phyloP scores from a whole-genome alignment of 768 basidiomycete genomes.

The Calocera viscosa region DNA sequence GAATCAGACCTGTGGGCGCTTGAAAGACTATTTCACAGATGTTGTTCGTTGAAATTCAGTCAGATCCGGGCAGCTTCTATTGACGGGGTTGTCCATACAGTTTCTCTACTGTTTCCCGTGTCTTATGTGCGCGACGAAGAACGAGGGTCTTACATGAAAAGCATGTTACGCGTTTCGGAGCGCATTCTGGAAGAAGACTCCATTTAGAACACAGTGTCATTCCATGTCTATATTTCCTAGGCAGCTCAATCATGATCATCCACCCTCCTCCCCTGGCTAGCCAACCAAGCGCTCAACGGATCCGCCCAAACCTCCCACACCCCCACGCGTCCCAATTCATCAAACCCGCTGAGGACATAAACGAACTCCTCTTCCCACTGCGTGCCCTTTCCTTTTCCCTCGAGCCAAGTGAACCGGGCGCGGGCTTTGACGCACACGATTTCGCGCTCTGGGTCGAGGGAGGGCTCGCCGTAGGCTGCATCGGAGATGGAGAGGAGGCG shows the following conservation, averaged over 20 bases:
- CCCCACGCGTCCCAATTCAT: neutral
- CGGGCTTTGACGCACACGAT: neutral
- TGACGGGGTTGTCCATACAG: too few relatives aligned
- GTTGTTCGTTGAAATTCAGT: too few relatives aligned
- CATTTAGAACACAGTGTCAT: too few relatives aligned
- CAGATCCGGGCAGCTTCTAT: too few relatives aligned
- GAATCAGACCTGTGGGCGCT: too few relatives aligned
- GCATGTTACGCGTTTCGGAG: too few relatives aligned
- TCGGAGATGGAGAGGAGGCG: neutral
- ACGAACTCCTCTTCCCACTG: neutral
- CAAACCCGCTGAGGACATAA: neutral
- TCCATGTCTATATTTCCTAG: neutral
- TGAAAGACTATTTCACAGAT: too few relatives aligned
- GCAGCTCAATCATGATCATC: neutral
- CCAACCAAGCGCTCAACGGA: constrained; percentile 4
- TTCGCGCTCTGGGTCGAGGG: neutral
- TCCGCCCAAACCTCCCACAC: constrained; percentile 1
- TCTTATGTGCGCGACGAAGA: too few relatives aligned
- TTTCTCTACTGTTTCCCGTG: too few relatives aligned
- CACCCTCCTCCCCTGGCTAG: constrained; percentile 3
- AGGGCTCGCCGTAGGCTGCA: neutral
- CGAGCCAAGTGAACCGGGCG: neutral
- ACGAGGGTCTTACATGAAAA: too few relatives aligned
- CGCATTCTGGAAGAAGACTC: too few relatives aligned
- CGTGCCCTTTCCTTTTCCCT: neutral